A percentile compares a stretch with the other conserved stretches of the same genome.
Conservation (phyloP, 805 yeast species). For the Barnettozyma wickerhamii region DNA sequence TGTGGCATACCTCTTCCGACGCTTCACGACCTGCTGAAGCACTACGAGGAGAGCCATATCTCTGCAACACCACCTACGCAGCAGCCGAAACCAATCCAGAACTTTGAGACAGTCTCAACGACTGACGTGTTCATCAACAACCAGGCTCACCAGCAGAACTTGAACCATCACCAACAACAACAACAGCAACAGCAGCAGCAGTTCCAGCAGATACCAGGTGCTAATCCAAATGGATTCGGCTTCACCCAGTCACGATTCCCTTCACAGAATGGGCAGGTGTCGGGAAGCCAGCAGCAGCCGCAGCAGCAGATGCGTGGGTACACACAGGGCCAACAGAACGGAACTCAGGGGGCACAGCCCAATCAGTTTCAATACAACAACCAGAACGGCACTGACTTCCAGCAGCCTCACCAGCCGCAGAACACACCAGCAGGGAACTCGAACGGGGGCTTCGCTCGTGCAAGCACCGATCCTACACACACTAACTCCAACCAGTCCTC, state of each 20-base stretch:
- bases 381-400: constrained; percentile 9
- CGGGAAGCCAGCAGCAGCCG: constrained; percentile 12
- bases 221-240: constrained; percentile 14
- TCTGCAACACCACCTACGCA: constrained; percentile 49
- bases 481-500: constrained; percentile 1
- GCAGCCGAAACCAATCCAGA: constrained; percentile 48
- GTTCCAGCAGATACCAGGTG: constrained; percentile 21
- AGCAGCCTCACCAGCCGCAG: constrained; percentile 17
- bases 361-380: constrained; percentile 8
- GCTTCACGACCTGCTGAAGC: constrained; percentile 86
- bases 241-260: constrained; percentile 9
- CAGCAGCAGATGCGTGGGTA: constrained; percentile 14
- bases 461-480: too few species aligned
- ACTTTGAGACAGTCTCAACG: constrained; percentile 86
- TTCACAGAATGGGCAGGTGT: too few species aligned
- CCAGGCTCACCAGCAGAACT: not conserved
- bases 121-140: constrained; percentile 75
- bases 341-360: constrained; percentile 1
- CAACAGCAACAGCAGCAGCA: constrained; percentile 11
- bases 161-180: constrained; percentile 10
- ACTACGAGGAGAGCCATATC: constrained; percentile 95
- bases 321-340: constrained; percentile 13
- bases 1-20: constrained; percentile 93
- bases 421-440: not conserved
- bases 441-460: too few species aligned